Percentiles rank a stretch among this genome's conserved stretches.
phyloP scores from a whole-genome alignment of 257 asterid genomes.

The Oldenlandia corymbosa region DNA sequence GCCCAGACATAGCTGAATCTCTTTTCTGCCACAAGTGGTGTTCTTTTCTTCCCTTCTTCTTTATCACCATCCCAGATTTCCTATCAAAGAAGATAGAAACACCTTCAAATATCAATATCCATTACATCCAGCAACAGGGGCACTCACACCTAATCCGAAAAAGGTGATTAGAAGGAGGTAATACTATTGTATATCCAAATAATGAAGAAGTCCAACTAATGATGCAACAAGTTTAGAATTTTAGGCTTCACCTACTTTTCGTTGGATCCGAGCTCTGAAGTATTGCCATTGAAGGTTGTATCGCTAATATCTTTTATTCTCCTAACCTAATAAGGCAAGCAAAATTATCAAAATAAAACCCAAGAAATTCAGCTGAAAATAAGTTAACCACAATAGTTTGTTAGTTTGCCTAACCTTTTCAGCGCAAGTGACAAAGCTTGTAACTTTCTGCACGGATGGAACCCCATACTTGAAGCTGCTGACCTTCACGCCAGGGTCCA shows the following conservation, averaged over 20 bases:
- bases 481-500: constrained; percentile 15
- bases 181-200: neutral
- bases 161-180: neutral
- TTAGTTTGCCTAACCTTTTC: constrained; percentile 32
- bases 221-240: constrained; percentile 16
- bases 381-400: neutral
- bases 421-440: constrained; percentile 9
- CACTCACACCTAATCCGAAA: constrained; percentile 7
- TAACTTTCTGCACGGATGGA: constrained; percentile 17
- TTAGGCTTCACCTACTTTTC: constrained; percentile 3
- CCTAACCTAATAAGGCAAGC: constrained; percentile 22
- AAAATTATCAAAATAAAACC: constrained; percentile 8
- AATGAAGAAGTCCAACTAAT: constrained; percentile 15
- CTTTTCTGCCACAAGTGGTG: constrained; percentile 85
- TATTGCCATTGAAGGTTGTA: constrained; percentile 19
- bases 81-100: constrained; percentile 3
- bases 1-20: constrained; percentile 79
- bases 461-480: constrained; percentile 15
- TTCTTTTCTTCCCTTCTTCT: constrained; percentile 50
- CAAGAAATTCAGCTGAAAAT: neutral
- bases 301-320: constrained; percentile 19
- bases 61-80: constrained; percentile 34
- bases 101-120: neutral
- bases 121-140: neutral
- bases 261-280: constrained; percentile 17